Evolutionary conservation across 2,329 filamentous ascomycete genomes (phyloP), one percentile per base, ranked within the genome.

Genomic region (Colletotrichum australisinense): DNA sequence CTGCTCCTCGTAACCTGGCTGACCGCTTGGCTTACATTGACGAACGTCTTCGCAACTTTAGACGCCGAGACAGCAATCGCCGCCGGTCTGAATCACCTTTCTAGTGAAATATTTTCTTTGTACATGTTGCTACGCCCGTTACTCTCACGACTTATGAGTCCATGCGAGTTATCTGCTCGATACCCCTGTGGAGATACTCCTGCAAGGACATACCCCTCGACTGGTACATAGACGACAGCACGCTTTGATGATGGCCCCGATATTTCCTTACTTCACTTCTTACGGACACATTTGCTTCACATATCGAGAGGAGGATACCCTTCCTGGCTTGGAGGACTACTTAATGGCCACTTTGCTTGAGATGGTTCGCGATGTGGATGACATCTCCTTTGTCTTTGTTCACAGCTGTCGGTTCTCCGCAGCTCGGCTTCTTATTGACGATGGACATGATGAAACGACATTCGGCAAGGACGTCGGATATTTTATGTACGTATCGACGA

Each of bases 1-100:
- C 80, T 5, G 77, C 81, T n/a, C 80, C 84, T 69, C 81, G 86
- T 16, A 86, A 85, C 49, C 80, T 91, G 56, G 84, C 86, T 26
- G 85, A 84, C 46, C 87, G 88, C 12, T 81, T 91, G 68, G 88
- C 89, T 5, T 90, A 91, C 74, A 86, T 91, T 59, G 89, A 91
- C 77, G 86, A 89, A 76, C 87, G 88, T 49, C 85, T 91, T 56
- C 87, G 86, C 75, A 87, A 89, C 73, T 83, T 91, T 71, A 86
- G 88, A 73, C 85, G 83, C 59, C 85, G 85, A 49, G 83, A 83
- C 66, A 77, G 76, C 30, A 81, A 81, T 55, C 81, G 80, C 9
- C 83, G 83, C 70, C 85, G 85, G 63, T 88, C 88, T 8, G 85
- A 88, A 75, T 89, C 88, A 26, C 88, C 88, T 3, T 77, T 85